Evolutionary conservation across 106 monocot genomes (phyloP), one percentile per base, ranked within the genome.

Genomic region (Vanilla planifolia): DNA sequence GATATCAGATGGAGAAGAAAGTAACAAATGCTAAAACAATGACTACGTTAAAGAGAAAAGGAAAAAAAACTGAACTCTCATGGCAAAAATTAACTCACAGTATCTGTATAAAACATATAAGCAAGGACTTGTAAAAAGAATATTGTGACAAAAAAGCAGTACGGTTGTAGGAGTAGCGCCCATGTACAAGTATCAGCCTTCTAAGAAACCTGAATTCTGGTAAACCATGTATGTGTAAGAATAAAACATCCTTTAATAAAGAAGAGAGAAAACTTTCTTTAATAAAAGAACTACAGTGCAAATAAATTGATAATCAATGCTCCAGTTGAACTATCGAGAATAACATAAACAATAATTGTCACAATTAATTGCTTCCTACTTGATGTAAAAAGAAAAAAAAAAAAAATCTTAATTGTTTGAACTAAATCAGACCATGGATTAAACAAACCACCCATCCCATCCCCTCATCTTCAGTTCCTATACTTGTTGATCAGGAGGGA

Each of bases 131-230:
- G 79, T 98, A 98, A 73, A 98, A 87, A 39, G 90, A 91, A 73
- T 98, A 91, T 30, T 98, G 96, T 2, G 96, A 84, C 43, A 98
- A 71, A 69, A 98, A 98, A 62, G 96, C 87, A 26, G 96, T 98
- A 24, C 96, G 96, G 67, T 88, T 91, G 81, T 98, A 98, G 19
- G 96, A 98, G 69, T 98, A 91, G 33, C 96, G 83, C 45, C 96
- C 96, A 66, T 98, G 96, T 61, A 98, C 84, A 72, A 98, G 96
- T 51, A 98, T 85, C 81, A 98, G 75, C 64, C 96, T 91, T 74
- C 82, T 86, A 43, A 98, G 87, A 67, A 88, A 98, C 73, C 71
- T 84, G 74, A 98, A 98, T 56, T 78, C 96, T 98, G 78, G 46
- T 55, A 69, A 78, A 67, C 33, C 33, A 56, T 57, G 13, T 1